Evolutionary conservation across 805 yeast species (phyloP), one percentile per base, ranked within the genome.

Genomic region (Sugiyamaella floridensis): DNA sequence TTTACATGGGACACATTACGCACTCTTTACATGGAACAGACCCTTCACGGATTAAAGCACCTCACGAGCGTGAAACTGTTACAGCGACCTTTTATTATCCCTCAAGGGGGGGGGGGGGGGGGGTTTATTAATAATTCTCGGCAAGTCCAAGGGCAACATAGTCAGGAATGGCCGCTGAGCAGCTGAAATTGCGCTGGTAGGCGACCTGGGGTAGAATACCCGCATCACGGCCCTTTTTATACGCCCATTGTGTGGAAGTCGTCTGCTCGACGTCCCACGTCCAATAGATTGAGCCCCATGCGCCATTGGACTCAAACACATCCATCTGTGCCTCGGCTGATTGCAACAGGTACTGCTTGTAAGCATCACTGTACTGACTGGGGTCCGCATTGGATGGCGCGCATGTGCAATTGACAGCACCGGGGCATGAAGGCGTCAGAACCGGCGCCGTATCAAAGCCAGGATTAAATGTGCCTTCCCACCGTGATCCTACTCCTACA

Each of bases 311-410:
- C 59, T 81, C 85, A 61, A 76, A 82, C 1, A 90, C 86, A 63
- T 86, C 89, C 68, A 89, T 74, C 71, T 89, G 96, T 47, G 90
- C 86, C 69, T 86, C 93, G 42, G 88, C 76, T 64, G 76, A 86
- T 62, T 74, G 77, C 67, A 89, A 78, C 51, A 83, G 77, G 54
- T 78, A 77, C 18, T 63, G 63, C 60, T 76, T 79, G 66, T 80
- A 79, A 29, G 74, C 76, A 8, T 69, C 72, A 12, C 83, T 71
- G 82, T 88, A 88, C 49, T 75, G 63, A 18, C 55, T 50, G 32
- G 75, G 67, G 60, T 75, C 78, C 48, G 63, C 75, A 56, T 68
- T 73, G 43, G 71, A 63, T 12, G 66, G 76, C 4, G 29, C 48
- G 49, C 70, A 66, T 15, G 65, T 57, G 72, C 96, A 88, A 16